phyloP scores from a whole-genome alignment of 805 yeast species.

The Lipomyces yamadae region DNA sequence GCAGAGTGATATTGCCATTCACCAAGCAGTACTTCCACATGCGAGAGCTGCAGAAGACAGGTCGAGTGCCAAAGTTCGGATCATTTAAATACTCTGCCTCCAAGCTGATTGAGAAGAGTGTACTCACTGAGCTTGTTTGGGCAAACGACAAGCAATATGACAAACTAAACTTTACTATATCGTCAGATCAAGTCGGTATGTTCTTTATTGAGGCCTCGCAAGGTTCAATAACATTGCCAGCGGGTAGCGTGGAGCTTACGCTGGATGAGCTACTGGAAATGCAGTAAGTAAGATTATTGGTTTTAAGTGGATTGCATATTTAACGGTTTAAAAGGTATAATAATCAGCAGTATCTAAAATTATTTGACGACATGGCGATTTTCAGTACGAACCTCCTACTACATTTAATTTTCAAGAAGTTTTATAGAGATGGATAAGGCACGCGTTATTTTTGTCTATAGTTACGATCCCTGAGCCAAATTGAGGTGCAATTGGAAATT shows the following conservation, averaged over 20 bases:
- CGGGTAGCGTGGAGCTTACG: slow-evolving; percentile 57
- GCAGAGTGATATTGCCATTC: slow-evolving; percentile 52
- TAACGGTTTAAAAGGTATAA: slow-evolving; percentile 47
- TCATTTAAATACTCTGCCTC: slow-evolving; percentile 77
- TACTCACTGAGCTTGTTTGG: slow-evolving; percentile 65
- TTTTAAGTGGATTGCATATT: neutral
- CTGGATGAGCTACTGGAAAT: slow-evolving; percentile 72
- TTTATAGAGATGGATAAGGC: slow-evolving; percentile 43
- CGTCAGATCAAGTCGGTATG: slow-evolving; percentile 72
- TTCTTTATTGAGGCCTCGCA: slow-evolving; percentile 76
- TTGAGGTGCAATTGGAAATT: neutral
- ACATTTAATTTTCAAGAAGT: slow-evolving; percentile 71
- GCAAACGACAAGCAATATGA: slow-evolving; percentile 56
- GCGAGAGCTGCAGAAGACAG: slow-evolving; percentile 67
- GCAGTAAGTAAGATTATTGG: slow-evolving; percentile 54
- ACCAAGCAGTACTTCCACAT: slow-evolving; percentile 78
- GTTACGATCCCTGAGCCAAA: neutral
- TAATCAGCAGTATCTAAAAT: slow-evolving; percentile 55
- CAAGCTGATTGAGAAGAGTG: slow-evolving; percentile 72
- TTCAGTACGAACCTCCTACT: slow-evolving; percentile 72
- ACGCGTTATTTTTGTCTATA: neutral
- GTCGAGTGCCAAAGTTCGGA: slow-evolving; percentile 68
- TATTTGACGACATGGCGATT: slow-evolving; percentile 70
- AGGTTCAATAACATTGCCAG: slow-evolving; percentile 64
- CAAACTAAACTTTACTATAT: slow-evolving; percentile 73